Percentiles rank a stretch among this genome's conserved stretches.
Conservation (phyloP, 495 filamentous ascomycete genomes). For the Aspergillus cavernicola region DNA sequence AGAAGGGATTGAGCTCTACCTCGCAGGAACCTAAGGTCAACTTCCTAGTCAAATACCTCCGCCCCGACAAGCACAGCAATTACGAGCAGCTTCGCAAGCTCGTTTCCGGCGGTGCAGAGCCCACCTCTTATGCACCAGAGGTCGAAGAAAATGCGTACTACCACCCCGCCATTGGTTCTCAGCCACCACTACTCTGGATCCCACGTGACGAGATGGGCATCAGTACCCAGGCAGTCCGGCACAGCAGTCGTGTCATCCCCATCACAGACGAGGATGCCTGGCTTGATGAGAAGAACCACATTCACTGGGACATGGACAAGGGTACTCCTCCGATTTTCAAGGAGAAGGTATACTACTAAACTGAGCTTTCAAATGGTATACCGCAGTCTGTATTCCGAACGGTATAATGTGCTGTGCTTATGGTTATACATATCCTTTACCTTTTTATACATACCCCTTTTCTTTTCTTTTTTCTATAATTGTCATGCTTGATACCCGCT, state of each 20-base stretch:
- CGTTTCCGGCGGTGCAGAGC: constrained; percentile 56
- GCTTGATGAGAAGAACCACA: constrained; percentile 73
- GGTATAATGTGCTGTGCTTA: too few relatives aligned
- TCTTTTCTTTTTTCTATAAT: too few relatives aligned
- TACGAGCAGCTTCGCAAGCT: constrained; percentile 69
- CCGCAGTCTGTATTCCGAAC: too few relatives aligned
- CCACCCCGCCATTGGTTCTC: constrained; percentile 64
- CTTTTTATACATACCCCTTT: too few relatives aligned
- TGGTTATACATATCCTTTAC: too few relatives aligned
- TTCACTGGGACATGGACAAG: constrained; percentile 71
- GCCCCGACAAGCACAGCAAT: constrained; percentile 71
- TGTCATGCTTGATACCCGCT: too few relatives aligned
- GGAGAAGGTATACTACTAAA: constrained; percentile 52
- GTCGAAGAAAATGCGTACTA: constrained; percentile 68
- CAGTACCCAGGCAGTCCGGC: constrained; percentile 69
- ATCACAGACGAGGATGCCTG: constrained; percentile 82
- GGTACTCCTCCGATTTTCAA: constrained; percentile 75
- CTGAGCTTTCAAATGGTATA: too few relatives aligned
- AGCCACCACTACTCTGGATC: constrained; percentile 77
- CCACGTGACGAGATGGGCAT: constrained; percentile 73
- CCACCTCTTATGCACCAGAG: constrained; percentile 53
- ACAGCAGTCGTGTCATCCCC: constrained; percentile 66
- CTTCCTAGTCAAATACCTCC: constrained; percentile 66
- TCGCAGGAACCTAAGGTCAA: constrained; percentile 48
- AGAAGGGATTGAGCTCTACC: constrained; percentile 32